phyloP scores from a whole-genome alignment of 495 filamentous ascomycete species.

The Cudoniella acicularis region DNA sequence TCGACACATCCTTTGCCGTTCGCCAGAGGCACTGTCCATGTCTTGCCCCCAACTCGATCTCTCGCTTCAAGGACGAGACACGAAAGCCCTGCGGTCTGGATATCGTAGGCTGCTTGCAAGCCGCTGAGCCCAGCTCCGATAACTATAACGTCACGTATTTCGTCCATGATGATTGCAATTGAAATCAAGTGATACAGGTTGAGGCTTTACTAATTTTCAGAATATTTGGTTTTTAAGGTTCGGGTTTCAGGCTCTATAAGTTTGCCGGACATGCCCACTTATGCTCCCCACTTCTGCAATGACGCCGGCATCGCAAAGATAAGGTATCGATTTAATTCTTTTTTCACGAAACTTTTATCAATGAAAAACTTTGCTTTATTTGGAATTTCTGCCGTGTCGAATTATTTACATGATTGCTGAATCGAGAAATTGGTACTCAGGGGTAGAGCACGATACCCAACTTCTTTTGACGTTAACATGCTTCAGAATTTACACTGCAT shows the following conservation, averaged over 20 bases:
- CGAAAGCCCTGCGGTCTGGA: conserved; percentile 37
- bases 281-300: background rate
- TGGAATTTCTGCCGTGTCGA: no score
- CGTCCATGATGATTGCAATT: background rate
- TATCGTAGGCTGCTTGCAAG: conserved; percentile 39
- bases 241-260: no score
- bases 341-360: no score
- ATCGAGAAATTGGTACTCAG: no score
- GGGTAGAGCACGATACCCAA: no score
- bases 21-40: conserved; percentile 25
- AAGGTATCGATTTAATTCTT: background rate
- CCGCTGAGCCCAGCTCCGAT: conserved; percentile 49
- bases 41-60: conserved; percentile 50
- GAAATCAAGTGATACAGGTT: background rate
- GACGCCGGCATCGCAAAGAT: background rate
- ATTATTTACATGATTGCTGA: no score
- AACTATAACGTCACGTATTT: conserved; percentile 37
- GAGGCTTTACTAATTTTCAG: background rate
- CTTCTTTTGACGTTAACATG: no score
- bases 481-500: no score
- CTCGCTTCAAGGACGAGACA: conserved; percentile 44
- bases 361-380: background rate
- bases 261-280: background rate
- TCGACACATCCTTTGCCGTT: conserved; percentile 36
- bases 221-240: background rate